Conservation (phyloP, 2,329 filamentous ascomycete species). For the Epichloe festucae region DNA sequence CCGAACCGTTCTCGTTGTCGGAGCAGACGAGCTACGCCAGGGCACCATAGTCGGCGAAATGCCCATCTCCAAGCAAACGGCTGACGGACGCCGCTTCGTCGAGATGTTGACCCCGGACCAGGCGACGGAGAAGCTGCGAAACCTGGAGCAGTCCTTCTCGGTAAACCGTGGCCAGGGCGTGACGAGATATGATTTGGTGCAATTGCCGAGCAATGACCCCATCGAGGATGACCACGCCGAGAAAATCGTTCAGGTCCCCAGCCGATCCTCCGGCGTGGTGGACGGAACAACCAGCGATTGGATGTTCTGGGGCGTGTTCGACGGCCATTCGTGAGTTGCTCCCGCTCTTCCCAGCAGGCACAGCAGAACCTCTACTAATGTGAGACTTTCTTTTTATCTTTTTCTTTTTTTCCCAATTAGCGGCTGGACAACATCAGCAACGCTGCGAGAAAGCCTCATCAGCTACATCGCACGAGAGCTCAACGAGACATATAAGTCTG, state of each 20-base stretch:
- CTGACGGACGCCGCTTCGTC: constrained; percentile 71
- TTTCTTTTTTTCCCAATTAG: constrained; percentile 30
- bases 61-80: constrained; percentile 77
- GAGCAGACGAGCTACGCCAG: constrained; percentile 81
- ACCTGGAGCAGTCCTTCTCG: constrained; percentile 82
- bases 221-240: constrained; percentile 98
- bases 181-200: constrained; percentile 85
- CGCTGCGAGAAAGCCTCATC: constrained; percentile 83
- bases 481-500: constrained; percentile 78
- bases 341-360: not conserved
- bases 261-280: constrained; percentile 28
- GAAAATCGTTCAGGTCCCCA: constrained; percentile 87
- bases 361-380: not conserved
- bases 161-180: constrained; percentile 85
- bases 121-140: constrained; percentile 76
- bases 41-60: constrained; percentile 74
- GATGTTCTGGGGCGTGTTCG: constrained; percentile 99
- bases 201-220: constrained; percentile 90
- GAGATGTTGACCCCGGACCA: constrained; percentile 97
- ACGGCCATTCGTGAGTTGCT: constrained; percentile 71
- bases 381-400: not conserved
- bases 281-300: constrained; percentile 53
- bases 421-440: constrained; percentile 96
- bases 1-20: constrained; percentile 69
- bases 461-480: constrained; percentile 86